Evolutionary conservation across 2,329 filamentous ascomycete genomes (phyloP).

Genomic region (Pseudogymnoascus sp.): DNA sequence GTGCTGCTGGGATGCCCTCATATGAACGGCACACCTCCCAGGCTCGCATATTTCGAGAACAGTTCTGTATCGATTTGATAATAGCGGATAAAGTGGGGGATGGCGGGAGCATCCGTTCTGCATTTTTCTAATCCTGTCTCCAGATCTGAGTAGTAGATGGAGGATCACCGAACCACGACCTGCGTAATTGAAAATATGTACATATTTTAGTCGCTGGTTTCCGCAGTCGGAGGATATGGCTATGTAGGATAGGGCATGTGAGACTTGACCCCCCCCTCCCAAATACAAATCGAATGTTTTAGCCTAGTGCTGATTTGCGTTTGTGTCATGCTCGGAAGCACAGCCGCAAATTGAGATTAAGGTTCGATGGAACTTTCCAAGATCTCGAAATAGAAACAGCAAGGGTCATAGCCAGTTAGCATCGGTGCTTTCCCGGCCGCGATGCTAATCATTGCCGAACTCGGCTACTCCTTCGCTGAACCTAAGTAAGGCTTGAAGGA

Average conservation of each 20-base stretch:
- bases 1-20: too few species aligned
- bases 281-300: not conserved
- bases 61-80: not conserved
- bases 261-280: not conserved
- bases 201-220: not conserved
- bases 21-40: not conserved
- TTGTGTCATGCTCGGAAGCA: not conserved
- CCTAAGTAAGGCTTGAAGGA: not conserved
- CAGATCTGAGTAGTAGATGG: not conserved
- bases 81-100: not conserved
- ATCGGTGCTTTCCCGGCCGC: conserved; percentile 1
- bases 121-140: not conserved
- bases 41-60: not conserved
- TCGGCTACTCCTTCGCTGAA: not conserved
- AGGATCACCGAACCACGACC: not conserved
- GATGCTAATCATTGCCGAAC: not conserved
- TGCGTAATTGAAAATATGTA: not conserved
- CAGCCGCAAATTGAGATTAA: not conserved
- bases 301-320: not conserved
- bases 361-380: not conserved
- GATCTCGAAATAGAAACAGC: not conserved
- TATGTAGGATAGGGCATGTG: not conserved
- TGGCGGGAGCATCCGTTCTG: not conserved
- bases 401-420: not conserved
- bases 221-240: not conserved